phyloP scores from a whole-genome alignment of 169 alveolate genomes.

The Cryptosporidium sp. region DNA sequence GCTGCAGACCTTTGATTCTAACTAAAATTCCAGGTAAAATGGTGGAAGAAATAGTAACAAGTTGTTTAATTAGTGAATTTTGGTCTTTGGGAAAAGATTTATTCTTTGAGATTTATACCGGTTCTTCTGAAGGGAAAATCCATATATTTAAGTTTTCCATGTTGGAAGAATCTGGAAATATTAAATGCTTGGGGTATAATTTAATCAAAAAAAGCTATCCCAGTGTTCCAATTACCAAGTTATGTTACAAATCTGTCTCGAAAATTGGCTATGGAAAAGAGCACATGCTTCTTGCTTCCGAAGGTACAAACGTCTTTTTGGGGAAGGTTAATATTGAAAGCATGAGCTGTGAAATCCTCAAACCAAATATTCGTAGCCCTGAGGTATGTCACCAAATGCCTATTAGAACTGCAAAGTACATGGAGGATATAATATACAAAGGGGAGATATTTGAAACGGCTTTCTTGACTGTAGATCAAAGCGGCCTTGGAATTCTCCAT shows the following conservation, averaged over 20 bases:
- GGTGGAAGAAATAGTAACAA: conserved; percentile 24
- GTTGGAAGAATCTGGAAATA: not conserved
- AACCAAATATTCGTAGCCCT: not conserved
- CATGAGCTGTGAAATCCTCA: not conserved
- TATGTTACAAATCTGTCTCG: not conserved
- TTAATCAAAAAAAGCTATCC: conserved; percentile 15
- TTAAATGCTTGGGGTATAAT: conserved; percentile 15
- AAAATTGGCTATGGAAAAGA: not conserved
- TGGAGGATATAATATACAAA: conserved; percentile 5
- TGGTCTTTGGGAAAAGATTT: conserved; percentile 1
- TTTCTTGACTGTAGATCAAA: conserved; percentile 39
- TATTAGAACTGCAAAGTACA: conserved; percentile 4
- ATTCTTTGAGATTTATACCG: conserved; percentile 31
- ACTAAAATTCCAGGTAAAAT: conserved; percentile 14
- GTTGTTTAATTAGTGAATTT: conserved; percentile 34
- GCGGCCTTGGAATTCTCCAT: conserved; percentile 55
- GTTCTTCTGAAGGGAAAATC: conserved; percentile 45
- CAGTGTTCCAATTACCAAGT: conserved; percentile 28
- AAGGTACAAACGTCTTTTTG: conserved; percentile 9
- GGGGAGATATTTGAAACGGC: conserved; percentile 1
- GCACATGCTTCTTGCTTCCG: not conserved
- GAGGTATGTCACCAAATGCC: conserved; percentile 15
- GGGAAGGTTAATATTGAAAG: not conserved
- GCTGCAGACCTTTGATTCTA: conserved; percentile 11
- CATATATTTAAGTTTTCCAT: conserved; percentile 10